Evolutionary conservation across 2,329 filamentous ascomycete genomes (phyloP).

Genomic region (Colletotrichum sp.): DNA sequence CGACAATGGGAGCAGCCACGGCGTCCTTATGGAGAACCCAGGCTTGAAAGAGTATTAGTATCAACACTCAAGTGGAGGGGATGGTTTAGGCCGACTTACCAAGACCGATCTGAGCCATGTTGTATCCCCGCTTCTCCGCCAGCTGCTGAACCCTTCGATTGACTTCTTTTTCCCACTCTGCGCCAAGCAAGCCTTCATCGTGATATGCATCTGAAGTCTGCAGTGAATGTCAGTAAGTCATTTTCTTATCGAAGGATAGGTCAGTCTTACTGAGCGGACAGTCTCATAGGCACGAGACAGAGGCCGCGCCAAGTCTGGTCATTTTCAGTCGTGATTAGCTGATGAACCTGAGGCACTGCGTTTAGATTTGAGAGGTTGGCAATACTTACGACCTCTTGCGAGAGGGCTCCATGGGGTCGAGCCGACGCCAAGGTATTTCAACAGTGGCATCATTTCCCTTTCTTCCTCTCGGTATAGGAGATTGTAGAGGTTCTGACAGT

Average conservation of each 20-base stretch:
- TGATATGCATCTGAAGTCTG: neutral
- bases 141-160: neutral
- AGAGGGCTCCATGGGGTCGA: neutral
- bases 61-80: neutral
- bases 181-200: neutral
- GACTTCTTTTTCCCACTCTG: neutral
- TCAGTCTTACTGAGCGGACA: neutral
- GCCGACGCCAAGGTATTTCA: neutral
- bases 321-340: neutral
- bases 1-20: neutral
- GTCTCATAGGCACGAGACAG: neutral
- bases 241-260: neutral
- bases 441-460: neutral
- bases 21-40: neutral
- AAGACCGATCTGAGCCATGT: neutral
- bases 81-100: neutral
- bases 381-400: neutral
- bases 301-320: neutral
- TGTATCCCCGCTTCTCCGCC: neutral
- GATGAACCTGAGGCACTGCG: neutral
- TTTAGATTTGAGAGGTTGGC: accelerated
- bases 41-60: neutral
- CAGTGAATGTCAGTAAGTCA: neutral
- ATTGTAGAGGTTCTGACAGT: neutral
- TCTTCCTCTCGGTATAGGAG: neutral